phyloP scores from a whole-genome alignment of 805 yeast species.

The Saturnispora diversa region DNA sequence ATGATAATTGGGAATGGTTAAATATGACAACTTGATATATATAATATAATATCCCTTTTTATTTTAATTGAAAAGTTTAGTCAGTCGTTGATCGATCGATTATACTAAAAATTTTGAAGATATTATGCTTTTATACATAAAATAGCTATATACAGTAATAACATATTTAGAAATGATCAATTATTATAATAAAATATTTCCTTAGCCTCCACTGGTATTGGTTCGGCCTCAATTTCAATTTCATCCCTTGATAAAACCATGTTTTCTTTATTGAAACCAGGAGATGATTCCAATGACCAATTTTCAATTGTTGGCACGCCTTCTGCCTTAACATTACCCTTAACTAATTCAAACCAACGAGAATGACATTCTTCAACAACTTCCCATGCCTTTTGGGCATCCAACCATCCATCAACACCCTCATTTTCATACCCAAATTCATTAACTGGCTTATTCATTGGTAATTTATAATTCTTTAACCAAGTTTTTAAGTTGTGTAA shows the following conservation, averaged over 20 bases:
- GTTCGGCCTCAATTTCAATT: not conserved
- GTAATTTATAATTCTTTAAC: constrained; percentile 79
- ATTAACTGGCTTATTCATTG: constrained; percentile 73
- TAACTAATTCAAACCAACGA: constrained; percentile 57
- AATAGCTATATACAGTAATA: not conserved
- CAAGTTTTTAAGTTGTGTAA: constrained; percentile 61
- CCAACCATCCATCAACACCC: constrained; percentile 24
- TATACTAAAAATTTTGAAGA: not conserved
- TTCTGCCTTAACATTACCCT: constrained; percentile 31
- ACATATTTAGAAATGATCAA: not conserved
- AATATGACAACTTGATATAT: constrained; percentile 6
- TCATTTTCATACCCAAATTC: constrained; percentile 66
- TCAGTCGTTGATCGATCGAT: constrained; percentile 7
- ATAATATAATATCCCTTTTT: no score
- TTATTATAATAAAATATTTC: constrained; percentile 12
- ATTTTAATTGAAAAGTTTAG: no score
- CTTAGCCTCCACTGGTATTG: constrained; percentile 20
- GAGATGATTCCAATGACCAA: constrained; percentile 30
- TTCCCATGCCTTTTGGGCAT: constrained; percentile 46
- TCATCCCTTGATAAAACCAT: not conserved
- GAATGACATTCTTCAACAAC: constrained; percentile 56
- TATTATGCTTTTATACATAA: not conserved
- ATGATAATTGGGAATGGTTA: constrained; percentile 10
- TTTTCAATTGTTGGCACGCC: constrained; percentile 33
- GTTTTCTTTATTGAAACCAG: constrained; percentile 9